phyloP scores from a whole-genome alignment of 2,329 filamentous ascomycete genomes.

The Fusarium dlaminii region DNA sequence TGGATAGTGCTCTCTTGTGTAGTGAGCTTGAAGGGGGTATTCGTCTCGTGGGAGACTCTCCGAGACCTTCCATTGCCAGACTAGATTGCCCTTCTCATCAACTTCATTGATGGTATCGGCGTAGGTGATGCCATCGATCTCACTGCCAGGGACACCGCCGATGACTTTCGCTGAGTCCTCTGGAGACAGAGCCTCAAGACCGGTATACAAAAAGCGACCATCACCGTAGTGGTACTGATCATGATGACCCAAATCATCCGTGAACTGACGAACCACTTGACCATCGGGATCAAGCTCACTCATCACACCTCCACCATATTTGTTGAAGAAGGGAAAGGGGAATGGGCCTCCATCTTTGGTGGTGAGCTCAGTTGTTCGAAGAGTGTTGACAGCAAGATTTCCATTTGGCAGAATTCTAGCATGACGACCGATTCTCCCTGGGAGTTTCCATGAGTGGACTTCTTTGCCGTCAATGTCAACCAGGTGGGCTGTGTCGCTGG shows the following conservation, averaged over 20 bases:
- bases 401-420: constrained; percentile 42
- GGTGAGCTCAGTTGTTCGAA: constrained; percentile 20
- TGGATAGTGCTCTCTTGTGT: constrained; percentile 46
- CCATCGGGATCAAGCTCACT: constrained; percentile 41
- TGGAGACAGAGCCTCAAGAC: constrained; percentile 40
- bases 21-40: constrained; percentile 44
- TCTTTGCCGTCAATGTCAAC: constrained; percentile 44
- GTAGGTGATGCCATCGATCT: constrained; percentile 43
- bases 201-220: constrained; percentile 40
- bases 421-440: constrained; percentile 42
- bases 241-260: constrained; percentile 41
- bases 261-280: constrained; percentile 42
- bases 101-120: constrained; percentile 46
- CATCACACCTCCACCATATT: constrained; percentile 45
- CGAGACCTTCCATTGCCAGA: constrained; percentile 46
- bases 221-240: constrained; percentile 45
- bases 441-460: constrained; percentile 44
- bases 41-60: constrained; percentile 39
- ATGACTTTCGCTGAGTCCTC: constrained; percentile 42
- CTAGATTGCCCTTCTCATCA: constrained; percentile 32
- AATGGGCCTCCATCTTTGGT: constrained; percentile 35
- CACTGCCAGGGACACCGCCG: constrained; percentile 40
- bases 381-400: constrained; percentile 45
- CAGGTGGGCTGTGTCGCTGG: constrained; percentile 39
- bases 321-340: constrained; percentile 45